A percentile compares a stretch with the other conserved stretches of the same genome.
Conservation (phyloP, 2,329 filamentous ascomycete species). For the Tolypocladium tropicale region DNA sequence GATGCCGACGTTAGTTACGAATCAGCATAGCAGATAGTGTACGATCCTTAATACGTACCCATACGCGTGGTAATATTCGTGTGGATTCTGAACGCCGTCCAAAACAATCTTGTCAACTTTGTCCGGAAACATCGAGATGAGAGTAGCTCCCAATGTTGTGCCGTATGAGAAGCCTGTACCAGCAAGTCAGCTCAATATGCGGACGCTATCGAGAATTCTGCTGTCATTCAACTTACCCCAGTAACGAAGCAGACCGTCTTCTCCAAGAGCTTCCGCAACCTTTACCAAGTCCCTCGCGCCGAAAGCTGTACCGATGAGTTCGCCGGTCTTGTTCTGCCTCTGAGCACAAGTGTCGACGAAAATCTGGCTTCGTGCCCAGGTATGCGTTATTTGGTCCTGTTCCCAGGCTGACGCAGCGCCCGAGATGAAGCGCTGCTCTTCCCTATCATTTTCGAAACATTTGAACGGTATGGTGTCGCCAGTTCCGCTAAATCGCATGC, state of each 20-base stretch:
- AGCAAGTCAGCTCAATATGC: not conserved
- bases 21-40: not conserved
- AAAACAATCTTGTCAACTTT: conserved; percentile 20
- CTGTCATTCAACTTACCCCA: conserved; percentile 19
- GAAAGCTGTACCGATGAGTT: conserved; percentile 30
- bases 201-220: not conserved
- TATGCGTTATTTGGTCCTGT: too few species aligned
- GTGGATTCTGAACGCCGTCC: conserved; percentile 19
- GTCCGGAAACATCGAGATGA: conserved; percentile 29
- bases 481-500: conserved; percentile 12
- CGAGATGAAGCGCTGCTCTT: not conserved
- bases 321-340: conserved; percentile 17
- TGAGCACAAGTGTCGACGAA: conserved; percentile 11
- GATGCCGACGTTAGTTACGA: not conserved
- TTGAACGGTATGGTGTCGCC: conserved; percentile 15
- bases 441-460: conserved; percentile 8
- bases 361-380: conserved; percentile 13
- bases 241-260: conserved; percentile 27
- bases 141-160: conserved; percentile 23
- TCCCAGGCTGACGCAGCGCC: too few species aligned
- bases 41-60: conserved; percentile 7
- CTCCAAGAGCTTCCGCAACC: conserved; percentile 30
- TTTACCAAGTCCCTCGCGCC: conserved; percentile 31
- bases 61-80: conserved; percentile 17
- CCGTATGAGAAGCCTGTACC: conserved; percentile 26